Evolutionary conservation across 306 rosid species (phyloP).

Genomic region (Castanopsis chinensis): DNA sequence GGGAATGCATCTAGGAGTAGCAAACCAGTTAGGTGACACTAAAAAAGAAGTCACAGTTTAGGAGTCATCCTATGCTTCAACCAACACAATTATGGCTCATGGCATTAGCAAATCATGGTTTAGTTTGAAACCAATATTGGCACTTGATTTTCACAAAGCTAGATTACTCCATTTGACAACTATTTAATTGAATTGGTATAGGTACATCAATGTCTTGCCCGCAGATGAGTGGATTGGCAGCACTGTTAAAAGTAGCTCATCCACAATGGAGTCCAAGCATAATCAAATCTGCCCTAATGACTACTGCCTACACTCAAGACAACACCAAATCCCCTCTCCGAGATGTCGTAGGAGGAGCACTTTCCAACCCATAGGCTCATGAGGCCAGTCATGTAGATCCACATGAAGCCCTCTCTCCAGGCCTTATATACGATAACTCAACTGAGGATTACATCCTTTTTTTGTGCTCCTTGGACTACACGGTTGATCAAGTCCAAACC

Average conservation of each 20-base stretch:
- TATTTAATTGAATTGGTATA: not conserved
- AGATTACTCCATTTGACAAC: too few species aligned
- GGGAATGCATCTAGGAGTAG: too few species aligned
- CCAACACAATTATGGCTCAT: too few species aligned
- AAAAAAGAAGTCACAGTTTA: too few species aligned
- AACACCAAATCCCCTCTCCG: conserved; percentile 65
- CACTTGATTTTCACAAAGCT: too few species aligned
- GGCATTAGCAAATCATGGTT: too few species aligned
- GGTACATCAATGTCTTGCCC: conserved; percentile 99
- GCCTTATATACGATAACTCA: conserved; percentile 69
- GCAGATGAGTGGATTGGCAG: conserved; percentile 85
- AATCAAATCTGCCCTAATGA: conserved; percentile 82
- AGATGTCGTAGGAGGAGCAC: conserved; percentile 48
- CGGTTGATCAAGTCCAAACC: conserved; percentile 42
- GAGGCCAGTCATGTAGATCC: conserved; percentile 88
- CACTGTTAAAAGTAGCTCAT: conserved; percentile 80
- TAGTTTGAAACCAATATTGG: too few species aligned
- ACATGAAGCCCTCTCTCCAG: conserved; percentile 66
- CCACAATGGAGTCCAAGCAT: conserved; percentile 94
- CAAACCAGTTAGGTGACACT: not conserved
- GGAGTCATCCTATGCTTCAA: too few species aligned
- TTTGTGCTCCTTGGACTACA: conserved; percentile 73
- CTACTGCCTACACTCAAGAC: conserved; percentile 73
- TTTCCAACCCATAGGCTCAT: conserved; percentile 74
- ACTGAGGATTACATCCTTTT: conserved; percentile 52